These are phyloP conservation scores for Salix brachista DNA, from an alignment of 345 rosid species.

Conservation along the genomic window DNA sequence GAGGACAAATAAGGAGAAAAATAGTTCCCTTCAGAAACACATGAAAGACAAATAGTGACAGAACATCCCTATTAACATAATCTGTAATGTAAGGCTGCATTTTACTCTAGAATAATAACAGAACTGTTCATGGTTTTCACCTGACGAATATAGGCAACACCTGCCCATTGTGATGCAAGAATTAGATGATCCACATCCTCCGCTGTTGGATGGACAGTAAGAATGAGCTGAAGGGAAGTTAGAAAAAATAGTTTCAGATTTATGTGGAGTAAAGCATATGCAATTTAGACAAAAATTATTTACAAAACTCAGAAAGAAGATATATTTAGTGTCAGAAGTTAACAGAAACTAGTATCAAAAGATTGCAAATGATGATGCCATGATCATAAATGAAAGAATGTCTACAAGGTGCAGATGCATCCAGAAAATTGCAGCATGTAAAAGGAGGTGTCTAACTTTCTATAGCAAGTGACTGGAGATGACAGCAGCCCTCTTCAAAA, in stretches of 20 bases:
- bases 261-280: not conserved
- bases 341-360: not conserved
- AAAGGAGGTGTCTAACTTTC: not conserved
- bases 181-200: conserved; percentile 57
- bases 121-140: conserved; percentile 25
- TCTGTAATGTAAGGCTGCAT: not conserved
- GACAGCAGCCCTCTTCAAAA: not conserved
- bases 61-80: not conserved
- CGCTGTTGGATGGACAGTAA: conserved; percentile 39
- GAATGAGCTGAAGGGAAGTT: conserved; percentile 42
- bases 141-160: conserved; percentile 60
- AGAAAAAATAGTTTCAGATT: not conserved
- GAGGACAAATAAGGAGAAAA: too few relatives aligned
- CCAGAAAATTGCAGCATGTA: not conserved
- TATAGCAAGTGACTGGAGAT: not conserved
- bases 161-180: conserved; percentile 80
- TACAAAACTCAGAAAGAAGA: not conserved
- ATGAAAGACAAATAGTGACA: not conserved
- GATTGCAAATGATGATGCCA: not conserved
- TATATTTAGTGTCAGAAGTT: not conserved
- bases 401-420: not conserved
- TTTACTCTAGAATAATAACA: not conserved
- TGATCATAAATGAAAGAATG: not conserved
- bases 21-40: too few relatives aligned
- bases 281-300: not conserved